phyloP scores from a whole-genome alignment of 2,329 filamentous ascomycete genomes.

The Hirsutella minnesotensis region DNA sequence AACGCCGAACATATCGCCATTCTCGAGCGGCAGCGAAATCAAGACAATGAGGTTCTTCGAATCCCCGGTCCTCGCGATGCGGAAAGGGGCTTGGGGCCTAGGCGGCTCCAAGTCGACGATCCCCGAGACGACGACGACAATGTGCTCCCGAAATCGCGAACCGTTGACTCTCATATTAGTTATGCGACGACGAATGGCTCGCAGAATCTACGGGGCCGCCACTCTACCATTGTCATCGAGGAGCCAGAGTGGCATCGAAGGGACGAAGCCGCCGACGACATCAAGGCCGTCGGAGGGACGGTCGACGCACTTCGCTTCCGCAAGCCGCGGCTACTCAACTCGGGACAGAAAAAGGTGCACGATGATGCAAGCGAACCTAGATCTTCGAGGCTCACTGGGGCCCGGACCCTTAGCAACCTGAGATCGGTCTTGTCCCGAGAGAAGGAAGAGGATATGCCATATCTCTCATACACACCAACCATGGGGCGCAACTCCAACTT shows the following conservation, averaged over 20 bases:
- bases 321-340: slow-evolving; percentile 27
- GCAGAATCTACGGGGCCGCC: slow-evolving; percentile 21
- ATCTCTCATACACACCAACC: slow-evolving; percentile 88
- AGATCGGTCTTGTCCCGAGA: slow-evolving; percentile 43
- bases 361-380: slow-evolving; percentile 16
- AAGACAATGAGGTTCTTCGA: slow-evolving; percentile 62
- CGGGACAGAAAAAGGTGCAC: slow-evolving; percentile 25
- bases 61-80: slow-evolving; percentile 89
- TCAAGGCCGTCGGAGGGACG: slow-evolving; percentile 26
- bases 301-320: slow-evolving; percentile 30
- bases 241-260: slow-evolving; percentile 37
- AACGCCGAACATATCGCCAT: slow-evolving; percentile 81
- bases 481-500: slow-evolving; percentile 90
- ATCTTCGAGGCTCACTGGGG: slow-evolving; percentile 15
- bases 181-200: slow-evolving; percentile 10
- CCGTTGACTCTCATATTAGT: slow-evolving; percentile 14
- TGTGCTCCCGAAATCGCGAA: slow-evolving; percentile 11
- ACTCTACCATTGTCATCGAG: slow-evolving; percentile 54
- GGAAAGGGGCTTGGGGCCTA: slow-evolving; percentile 67
- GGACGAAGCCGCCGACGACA: slow-evolving; percentile 29
- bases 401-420: slow-evolving; percentile 47
- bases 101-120: slow-evolving; percentile 32
- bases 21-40: slow-evolving; percentile 70
- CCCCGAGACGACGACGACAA: slow-evolving; percentile 23
- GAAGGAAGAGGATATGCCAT: slow-evolving; percentile 57